A percentile compares a stretch with the other conserved stretches of the same genome.
Evolutionary conservation across 768 basidiomycete genomes (phyloP).

Genomic region (Collybia nuda): DNA sequence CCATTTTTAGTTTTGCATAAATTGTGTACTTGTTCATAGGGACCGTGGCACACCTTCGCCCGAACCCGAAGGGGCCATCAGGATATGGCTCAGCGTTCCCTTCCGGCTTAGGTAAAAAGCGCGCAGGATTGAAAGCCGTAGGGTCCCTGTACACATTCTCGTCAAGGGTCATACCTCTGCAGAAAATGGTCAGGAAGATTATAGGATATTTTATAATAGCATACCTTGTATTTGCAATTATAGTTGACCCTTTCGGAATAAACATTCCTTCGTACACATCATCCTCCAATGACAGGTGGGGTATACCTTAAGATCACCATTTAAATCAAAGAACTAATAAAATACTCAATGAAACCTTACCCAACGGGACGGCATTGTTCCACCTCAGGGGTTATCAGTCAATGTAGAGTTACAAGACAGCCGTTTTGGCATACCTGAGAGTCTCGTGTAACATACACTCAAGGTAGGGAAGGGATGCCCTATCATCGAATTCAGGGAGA

Average conservation of each 20-base stretch:
- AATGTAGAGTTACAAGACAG: neutral
- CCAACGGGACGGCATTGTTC: slow-evolving; percentile 5
- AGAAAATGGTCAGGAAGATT: neutral
- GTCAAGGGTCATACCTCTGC: slow-evolving; percentile 9
- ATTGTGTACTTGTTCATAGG: neutral
- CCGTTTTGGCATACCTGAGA: slow-evolving; percentile 4
- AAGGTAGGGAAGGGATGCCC: slow-evolving; percentile 18
- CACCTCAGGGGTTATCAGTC: slow-evolving; percentile 7
- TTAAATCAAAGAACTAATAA: neutral
- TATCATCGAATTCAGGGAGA: slow-evolving; percentile 23
- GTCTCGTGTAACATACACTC: slow-evolving; percentile 12
- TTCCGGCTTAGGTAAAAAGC: slow-evolving; percentile 24
- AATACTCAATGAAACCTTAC: neutral
- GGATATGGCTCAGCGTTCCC: slow-evolving; percentile 21
- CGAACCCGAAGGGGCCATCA: slow-evolving; percentile 38
- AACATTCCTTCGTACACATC: slow-evolving; percentile 9
- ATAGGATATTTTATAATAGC: neutral
- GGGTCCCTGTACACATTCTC: slow-evolving; percentile 7
- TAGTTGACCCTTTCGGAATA: slow-evolving; percentile 6
- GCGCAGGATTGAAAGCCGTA: slow-evolving; percentile 2
- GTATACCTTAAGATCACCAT: slow-evolving; percentile 6
- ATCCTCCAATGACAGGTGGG: slow-evolving; percentile 10
- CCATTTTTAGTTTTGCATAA: neutral
- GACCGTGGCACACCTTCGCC: slow-evolving; percentile 30
- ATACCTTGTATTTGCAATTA: slow-evolving; percentile 6